Base-by-base conservation (phyloP, 345 rosid genomes). In the Mallotus nudiflorus region DNA sequence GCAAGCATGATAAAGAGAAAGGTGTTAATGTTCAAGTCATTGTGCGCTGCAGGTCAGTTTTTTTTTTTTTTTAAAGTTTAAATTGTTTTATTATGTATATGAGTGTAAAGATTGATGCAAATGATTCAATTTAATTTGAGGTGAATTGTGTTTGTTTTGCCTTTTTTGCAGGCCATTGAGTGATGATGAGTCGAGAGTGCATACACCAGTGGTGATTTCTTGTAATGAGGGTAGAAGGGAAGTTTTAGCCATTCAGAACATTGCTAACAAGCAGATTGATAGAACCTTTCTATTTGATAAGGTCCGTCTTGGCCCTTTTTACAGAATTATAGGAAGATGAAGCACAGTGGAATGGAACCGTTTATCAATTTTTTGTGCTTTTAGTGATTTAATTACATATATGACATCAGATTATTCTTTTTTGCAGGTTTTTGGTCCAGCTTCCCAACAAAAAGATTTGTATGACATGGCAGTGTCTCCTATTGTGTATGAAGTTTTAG, bases 21-120 rank as follows among this genome's bases (percentile, higher is more conserved):
- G 98, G 99, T 60, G 99, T 96, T 16, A 96, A 90, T 79, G 97
- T 96, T 31, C 99, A 96, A 79, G 99, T 96, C 71, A 86, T 92
- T 49, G 80, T 92, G 70, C 98, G 99, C 70, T 96, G 99, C 91
- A 90, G 99, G 99, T 95, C 33, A 37, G 70, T 4, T 39, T 39
- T 39, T 39, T 4, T 39, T 39, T 4, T 39, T 39, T 39, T 39
- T 4, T 39, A 9, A 39, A 9, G 42, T 4, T 39, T 4, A 9
- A 35, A 27, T 27, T 61, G 6, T 37, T 61, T 20, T n/a, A 9
- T 5, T 10, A n/a, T 39, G 44, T 13, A 20, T 61, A 35, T 12
- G 16, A 7, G 46, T 10, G 44, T 37, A n/a, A 3, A 45, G 14
- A 2, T 25, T 5, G 67, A 9, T 8, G 22, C 13, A 6, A 20